These are phyloP conservation scores for Kuraishia hungarica DNA, from an alignment of 805 yeast species.

Conservation along the genomic window DNA sequence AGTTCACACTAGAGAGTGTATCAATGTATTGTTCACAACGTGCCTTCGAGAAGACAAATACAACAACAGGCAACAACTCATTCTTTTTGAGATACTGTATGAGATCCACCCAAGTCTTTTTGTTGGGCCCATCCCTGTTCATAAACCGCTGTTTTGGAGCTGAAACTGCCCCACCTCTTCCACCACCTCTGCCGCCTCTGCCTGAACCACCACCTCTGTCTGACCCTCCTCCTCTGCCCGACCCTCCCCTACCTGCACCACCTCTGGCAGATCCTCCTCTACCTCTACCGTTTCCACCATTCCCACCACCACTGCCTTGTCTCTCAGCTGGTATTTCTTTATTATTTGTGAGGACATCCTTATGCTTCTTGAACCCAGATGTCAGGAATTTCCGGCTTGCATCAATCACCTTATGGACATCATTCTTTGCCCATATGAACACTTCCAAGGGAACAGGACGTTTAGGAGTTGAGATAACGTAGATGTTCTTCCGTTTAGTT, in stretches of 20 bases:
- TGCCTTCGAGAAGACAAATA: constrained; percentile 89
- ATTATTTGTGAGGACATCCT: constrained; percentile 38
- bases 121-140: constrained; percentile 62
- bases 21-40: constrained; percentile 91
- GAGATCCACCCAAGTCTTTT: constrained; percentile 67
- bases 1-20: constrained; percentile 63
- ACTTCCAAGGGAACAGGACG: constrained; percentile 95
- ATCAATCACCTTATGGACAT: constrained; percentile 65
- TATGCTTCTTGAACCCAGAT: constrained; percentile 53
- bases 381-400: constrained; percentile 64
- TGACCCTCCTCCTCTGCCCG: constrained; percentile 11
- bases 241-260: constrained; percentile 11
- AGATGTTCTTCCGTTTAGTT: constrained; percentile 91
- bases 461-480: constrained; percentile 92
- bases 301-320: constrained; percentile 27
- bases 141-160: constrained; percentile 21
- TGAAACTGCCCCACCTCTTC: constrained; percentile 15
- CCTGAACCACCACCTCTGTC: constrained; percentile 11
- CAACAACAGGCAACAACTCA: constrained; percentile 80
- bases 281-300: constrained; percentile 21
- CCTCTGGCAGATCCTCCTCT: constrained; percentile 16
- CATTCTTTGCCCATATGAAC: constrained; percentile 72
- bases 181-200: constrained; percentile 17
- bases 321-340: constrained; percentile 27
- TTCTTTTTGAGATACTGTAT: constrained; percentile 62